Evolutionary conservation across 305 asterid genomes (phyloP), one percentile per base, ranked within the genome.

Genomic region (Ilex paraguariensis): DNA sequence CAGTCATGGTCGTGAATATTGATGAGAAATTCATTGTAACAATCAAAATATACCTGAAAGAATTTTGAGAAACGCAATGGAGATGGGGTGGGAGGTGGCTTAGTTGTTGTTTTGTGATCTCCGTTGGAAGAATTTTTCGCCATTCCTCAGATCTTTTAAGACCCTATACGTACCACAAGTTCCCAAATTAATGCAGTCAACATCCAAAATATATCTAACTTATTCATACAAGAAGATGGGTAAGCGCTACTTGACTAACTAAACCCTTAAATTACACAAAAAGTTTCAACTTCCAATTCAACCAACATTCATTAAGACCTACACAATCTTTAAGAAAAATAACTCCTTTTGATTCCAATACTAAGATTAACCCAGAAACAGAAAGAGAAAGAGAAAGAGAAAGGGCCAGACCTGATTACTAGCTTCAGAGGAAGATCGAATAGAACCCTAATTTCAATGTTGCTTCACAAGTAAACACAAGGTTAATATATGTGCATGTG

Each of bases 31-130:
- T 49, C 53, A 7, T 4, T 49, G 28, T 21, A 21, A 21, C 28
- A 12, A 12, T 12, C 30, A 17, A 50, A 11, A 2, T 17, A 31
- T 31, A 75, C 79, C 70, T 70, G 76, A 63, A 75, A 70, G 56
- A 75, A 75, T 72, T 75, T 75, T 12, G 79, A 75, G 70, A 75
- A 75, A 7, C 79, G 64, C 79, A 75, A 59, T 1, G 79, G 79
- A n/a, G 79, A 75, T 16, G 79, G 79, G 13, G 59, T 66, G 50
- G 79, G 79, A 60, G 79, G 79, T 3, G 73, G 73, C 67, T 75
- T 75, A 17, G 73, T 62, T 32, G 79, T 66, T 56, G 73, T 62
- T 66, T 66, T 73, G 39, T 69, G 79, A 31, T 70, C 70, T 50
- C 76, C 79, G 57, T 74, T 74, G 0, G 70, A 59, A 54, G 73